Evolutionary conservation across 257 asterid genomes (phyloP).

Genomic region (Penstemon newberryi): DNA sequence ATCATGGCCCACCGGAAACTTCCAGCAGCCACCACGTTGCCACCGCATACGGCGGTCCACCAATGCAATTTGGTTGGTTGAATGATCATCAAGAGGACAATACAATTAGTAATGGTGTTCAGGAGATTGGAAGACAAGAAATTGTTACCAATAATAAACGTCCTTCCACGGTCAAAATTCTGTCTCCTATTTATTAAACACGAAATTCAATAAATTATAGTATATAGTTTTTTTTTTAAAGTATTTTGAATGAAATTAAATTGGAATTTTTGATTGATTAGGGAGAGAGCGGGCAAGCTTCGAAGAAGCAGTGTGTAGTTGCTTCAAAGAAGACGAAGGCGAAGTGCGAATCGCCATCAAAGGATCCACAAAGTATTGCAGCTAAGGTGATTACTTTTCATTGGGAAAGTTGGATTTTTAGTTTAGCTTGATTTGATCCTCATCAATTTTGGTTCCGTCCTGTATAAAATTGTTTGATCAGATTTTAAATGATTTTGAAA

Average conservation of each 20-base stretch:
- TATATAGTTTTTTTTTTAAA: too few species aligned
- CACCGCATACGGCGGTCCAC: slow-evolving; percentile 27
- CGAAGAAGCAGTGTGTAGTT: slow-evolving; percentile 63
- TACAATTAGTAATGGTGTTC: neutral
- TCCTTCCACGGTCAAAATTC: slow-evolving; percentile 44
- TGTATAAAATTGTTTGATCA: too few species aligned
- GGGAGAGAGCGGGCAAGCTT: slow-evolving; percentile 61
- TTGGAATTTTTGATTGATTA: slow-evolving; percentile 10
- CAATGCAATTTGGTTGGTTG: slow-evolving; percentile 49
- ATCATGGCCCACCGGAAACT: slow-evolving; percentile 35
- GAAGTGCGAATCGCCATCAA: slow-evolving; percentile 40
- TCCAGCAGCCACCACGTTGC: slow-evolving; percentile 39
- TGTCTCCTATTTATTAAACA: too few species aligned
- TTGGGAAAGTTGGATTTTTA: too few species aligned
- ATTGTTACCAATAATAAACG: slow-evolving; percentile 48
- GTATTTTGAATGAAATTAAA: neutral
- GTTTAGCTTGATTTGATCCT: too few species aligned
- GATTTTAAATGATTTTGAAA: too few species aligned
- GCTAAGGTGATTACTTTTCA: slow-evolving; percentile 59
- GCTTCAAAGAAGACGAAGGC: slow-evolving; percentile 50
- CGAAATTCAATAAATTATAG: too few species aligned
- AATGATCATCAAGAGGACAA: slow-evolving; percentile 33
- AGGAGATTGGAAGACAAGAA: slow-evolving; percentile 31
- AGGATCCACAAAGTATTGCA: slow-evolving; percentile 89
- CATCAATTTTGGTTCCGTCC: too few species aligned